These are phyloP conservation scores for Phytophthora kernoviae DNA, from an alignment of 352 stramenopile genomes.

Conservation along the genomic window DNA sequence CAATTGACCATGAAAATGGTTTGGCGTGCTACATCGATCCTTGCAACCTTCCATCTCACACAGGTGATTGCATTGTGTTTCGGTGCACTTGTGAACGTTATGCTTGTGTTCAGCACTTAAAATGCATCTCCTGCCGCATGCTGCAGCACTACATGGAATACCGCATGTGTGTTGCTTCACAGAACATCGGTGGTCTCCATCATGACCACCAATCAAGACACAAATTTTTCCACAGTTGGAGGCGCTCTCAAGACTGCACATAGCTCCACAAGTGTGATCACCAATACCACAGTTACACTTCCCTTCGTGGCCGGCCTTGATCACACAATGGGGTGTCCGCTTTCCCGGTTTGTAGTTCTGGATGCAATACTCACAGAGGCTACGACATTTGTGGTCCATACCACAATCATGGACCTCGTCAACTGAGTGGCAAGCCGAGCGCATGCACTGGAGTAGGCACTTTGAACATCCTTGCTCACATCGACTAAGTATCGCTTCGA, in stretches of 20 bases:
- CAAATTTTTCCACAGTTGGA: constrained; percentile 43
- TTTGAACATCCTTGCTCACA: constrained; percentile 37
- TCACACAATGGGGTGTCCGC: constrained; percentile 29
- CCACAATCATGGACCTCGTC: constrained; percentile 44
- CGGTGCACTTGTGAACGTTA: constrained; percentile 40
- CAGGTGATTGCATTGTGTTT: constrained; percentile 33
- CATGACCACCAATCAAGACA: constrained; percentile 29
- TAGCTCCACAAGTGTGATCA: constrained; percentile 41
- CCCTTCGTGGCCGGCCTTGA: constrained; percentile 40
- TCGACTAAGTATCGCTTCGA: constrained; percentile 33
- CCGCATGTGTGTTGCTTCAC: constrained; percentile 42
- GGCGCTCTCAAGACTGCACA: constrained; percentile 27
- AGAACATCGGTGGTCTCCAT: constrained; percentile 39
- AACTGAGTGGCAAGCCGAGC: constrained; percentile 33
- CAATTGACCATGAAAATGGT: constrained; percentile 48
- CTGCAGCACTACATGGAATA: constrained; percentile 29
- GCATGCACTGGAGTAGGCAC: constrained; percentile 48
- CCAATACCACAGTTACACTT: constrained; percentile 43
- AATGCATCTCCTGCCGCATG: constrained; percentile 40
- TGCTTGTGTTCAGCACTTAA: constrained; percentile 33
- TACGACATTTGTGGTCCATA: constrained; percentile 41
- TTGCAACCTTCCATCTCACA: constrained; percentile 43
- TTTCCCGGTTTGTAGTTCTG: constrained; percentile 14
- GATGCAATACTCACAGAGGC: constrained; percentile 42
- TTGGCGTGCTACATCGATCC: constrained; percentile 29